Conservation (phyloP, 352 stramenopile genomes). For the Lagenidium giganteum region DNA sequence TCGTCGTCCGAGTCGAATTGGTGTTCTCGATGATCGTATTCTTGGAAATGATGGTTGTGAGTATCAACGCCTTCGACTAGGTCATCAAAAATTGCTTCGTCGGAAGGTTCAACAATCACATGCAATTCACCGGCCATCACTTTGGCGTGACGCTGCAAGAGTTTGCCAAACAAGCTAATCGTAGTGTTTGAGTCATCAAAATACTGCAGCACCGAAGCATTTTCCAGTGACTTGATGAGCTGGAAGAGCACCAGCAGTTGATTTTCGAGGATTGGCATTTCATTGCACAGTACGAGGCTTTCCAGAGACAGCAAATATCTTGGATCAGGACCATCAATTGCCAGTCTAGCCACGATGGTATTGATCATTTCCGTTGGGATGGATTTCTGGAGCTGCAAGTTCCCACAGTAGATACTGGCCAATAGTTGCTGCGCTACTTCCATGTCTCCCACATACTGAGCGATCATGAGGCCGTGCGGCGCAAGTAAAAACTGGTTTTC, state of each 20-base stretch:
- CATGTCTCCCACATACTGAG: conserved; percentile 41
- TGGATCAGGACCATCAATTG: conserved; percentile 33
- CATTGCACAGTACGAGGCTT: conserved; percentile 48
- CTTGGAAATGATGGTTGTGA: no score
- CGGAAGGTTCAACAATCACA: no score
- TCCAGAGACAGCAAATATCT: conserved; percentile 61
- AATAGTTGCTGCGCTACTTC: conserved; percentile 57
- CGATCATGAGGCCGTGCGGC: conserved; percentile 43
- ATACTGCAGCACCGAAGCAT: conserved; percentile 35
- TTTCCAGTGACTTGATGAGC: conserved; percentile 60
- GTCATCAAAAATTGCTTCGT: no score
- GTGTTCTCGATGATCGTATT: no score
- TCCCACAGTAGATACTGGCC: conserved; percentile 45
- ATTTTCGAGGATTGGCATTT: conserved; percentile 56
- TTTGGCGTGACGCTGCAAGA: conserved; percentile 23
- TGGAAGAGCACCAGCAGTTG: conserved; percentile 65
- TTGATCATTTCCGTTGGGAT: conserved; percentile 57
- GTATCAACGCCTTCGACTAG: no score
- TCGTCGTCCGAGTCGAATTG: no score
- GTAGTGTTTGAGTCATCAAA: conserved; percentile 39
- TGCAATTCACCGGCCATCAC: background rate
- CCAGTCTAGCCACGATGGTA: conserved; percentile 36
- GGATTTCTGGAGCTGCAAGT: conserved; percentile 39
- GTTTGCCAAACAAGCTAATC: conserved; percentile 17
- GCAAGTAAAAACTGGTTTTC: conserved; percentile 49